These are phyloP conservation scores for Bipolaris oryzae DNA, from an alignment of 2,329 filamentous ascomycete species.

Conservation along the genomic window DNA sequence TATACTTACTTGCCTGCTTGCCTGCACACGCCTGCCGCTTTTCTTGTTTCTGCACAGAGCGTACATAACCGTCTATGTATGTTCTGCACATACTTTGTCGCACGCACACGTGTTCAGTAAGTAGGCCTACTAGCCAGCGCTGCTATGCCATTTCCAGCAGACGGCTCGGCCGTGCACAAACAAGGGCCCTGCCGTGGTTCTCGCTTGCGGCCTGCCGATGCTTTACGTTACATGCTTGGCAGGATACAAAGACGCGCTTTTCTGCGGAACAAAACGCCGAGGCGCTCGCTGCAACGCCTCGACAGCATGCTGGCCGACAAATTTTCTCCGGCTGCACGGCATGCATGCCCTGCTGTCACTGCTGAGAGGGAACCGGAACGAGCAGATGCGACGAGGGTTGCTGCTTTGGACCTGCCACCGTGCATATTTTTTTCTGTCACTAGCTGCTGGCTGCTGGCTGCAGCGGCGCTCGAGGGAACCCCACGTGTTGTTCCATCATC, in stretches of 20 bases:
- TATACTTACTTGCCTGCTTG: neutral
- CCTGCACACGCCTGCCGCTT: neutral
- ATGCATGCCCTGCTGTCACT: neutral
- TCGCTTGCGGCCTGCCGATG: constrained; percentile 15
- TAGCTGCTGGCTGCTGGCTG: constrained; percentile 4
- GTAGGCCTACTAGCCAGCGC: neutral
- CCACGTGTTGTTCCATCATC: constrained; percentile 28
- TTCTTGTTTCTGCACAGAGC: too few species aligned
- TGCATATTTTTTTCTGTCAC: neutral
- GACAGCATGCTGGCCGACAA: constrained; percentile 11
- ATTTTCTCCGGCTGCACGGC: constrained; percentile 17
- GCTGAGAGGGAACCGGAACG: neutral
- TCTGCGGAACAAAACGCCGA: constrained; percentile 23
- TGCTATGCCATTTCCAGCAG: neutral
- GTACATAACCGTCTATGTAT: too few species aligned
- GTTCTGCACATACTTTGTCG: too few species aligned
- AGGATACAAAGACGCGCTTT: constrained; percentile 7
- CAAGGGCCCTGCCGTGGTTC: neutral
- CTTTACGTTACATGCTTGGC: constrained; percentile 31
- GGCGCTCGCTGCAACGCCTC: constrained; percentile 7
- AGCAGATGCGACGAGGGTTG: neutral
- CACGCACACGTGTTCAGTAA: too few species aligned
- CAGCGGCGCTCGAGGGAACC: constrained; percentile 14
- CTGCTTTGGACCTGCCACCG: neutral
- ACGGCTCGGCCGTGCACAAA: constrained; percentile 1